Base-by-base conservation (phyloP, 2,329 filamentous ascomycete genomes). In the Cytospora leucostoma region DNA sequence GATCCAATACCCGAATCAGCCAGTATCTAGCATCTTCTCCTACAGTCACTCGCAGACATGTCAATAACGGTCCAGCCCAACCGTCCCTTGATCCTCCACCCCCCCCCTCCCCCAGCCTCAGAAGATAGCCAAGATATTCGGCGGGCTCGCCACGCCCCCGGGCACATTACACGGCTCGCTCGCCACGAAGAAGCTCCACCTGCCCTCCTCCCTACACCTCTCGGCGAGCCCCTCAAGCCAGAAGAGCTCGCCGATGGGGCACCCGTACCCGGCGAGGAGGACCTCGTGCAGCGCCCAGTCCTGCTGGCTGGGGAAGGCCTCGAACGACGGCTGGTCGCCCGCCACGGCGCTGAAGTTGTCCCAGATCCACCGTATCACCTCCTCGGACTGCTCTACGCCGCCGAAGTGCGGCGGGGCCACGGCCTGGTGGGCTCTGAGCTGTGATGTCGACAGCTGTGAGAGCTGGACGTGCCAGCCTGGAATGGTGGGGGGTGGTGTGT, bases 241-340 rank as follows among this genome's bases (percentile, higher is more conserved):
- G 67, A 82, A 82, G 4, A 82, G 68, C 70, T 82, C 80, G 32
- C 80, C 80, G 67, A 83, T 80, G 15, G 80, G 80, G 68, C 78
- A 79, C 0, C 80, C 80, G 79, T 79, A 82, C 0, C 80, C 79
- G 0, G 75, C 75, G 5, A 83, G 72, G 67, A 82, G 74, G 0
- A 81, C 76, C 70, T 82, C 79, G 69, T 83, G 80, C 56, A 77
- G 63, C 1, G 64, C 49, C 67, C 67, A 71, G 35, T 67, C 59
- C 56, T 67, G 57, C 13, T 58, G 64, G 8, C 70, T 52, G 13
- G 74, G 76, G 74, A 74, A 77, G 56, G 67, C 65, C 66, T 80
- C 78, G 67, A 80, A 78, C 3, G 72, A 67, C 8, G 78, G 78
- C 61, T 77, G 74, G 71, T 80, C 78, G 13, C 78, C 78, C 0